A percentile compares a stretch with the other conserved stretches of the same genome.
Evolutionary conservation across 2,329 filamentous ascomycete genomes (phyloP).

Genomic region (Eurotiales sp.): DNA sequence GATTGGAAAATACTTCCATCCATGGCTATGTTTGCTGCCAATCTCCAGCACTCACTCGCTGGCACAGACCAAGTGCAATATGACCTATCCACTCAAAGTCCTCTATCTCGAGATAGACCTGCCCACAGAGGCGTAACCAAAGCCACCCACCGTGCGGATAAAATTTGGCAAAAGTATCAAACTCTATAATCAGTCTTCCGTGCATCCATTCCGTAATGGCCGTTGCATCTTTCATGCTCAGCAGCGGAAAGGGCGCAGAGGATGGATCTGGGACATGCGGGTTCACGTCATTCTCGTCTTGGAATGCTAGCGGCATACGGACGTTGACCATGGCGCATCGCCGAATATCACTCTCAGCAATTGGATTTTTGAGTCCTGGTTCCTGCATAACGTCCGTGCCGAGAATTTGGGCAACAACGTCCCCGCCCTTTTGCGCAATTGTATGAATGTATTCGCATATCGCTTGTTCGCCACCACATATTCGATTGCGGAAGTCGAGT

Average conservation of each 20-base stretch:
- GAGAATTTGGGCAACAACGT: slow-evolving; percentile 57
- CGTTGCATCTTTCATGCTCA: slow-evolving; percentile 38
- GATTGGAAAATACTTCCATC: too few relatives aligned
- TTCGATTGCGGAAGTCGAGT: slow-evolving; percentile 64
- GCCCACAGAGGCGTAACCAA: slow-evolving; percentile 73
- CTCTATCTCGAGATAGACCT: slow-evolving; percentile 74
- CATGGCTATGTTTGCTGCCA: slow-evolving; percentile 7
- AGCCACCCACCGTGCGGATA: slow-evolving; percentile 58
- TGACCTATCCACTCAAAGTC: slow-evolving; percentile 72
- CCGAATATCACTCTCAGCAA: slow-evolving; percentile 44
- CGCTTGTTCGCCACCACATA: slow-evolving; percentile 68
- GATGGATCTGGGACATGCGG: slow-evolving; percentile 10
- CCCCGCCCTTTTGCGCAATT: slow-evolving; percentile 63
- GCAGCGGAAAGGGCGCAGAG: slow-evolving; percentile 18
- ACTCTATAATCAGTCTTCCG: slow-evolving; percentile 52
- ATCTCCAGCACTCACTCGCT: slow-evolving; percentile 47
- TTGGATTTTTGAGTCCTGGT: slow-evolving; percentile 25
- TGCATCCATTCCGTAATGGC: slow-evolving; percentile 57
- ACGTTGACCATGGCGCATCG: slow-evolving; percentile 71
- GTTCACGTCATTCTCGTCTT: slow-evolving; percentile 22
- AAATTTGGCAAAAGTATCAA: slow-evolving; percentile 67
- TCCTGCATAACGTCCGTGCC: slow-evolving; percentile 68
- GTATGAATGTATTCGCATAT: slow-evolving; percentile 62
- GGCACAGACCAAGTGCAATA: slow-evolving; percentile 56
- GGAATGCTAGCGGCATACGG: slow-evolving; percentile 59